Conservation (phyloP, 1,284 basidiomycete species). For the Ganoderma lingzhi region DNA sequence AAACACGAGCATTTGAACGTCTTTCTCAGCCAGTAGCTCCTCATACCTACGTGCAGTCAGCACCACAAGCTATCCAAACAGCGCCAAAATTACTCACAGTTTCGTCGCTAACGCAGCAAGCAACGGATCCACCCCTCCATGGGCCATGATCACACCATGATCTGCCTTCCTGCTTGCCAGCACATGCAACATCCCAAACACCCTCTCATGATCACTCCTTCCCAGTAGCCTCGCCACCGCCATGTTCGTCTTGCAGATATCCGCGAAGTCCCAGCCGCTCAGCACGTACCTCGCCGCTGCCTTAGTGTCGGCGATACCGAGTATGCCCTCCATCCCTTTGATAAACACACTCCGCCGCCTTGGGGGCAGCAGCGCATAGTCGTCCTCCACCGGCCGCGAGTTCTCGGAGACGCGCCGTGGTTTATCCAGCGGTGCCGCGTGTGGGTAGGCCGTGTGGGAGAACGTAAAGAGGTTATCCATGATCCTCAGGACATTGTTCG, state of each 20-base stretch:
- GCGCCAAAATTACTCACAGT: slow-evolving; percentile 36
- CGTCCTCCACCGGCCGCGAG: slow-evolving; percentile 44
- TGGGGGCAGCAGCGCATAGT: slow-evolving; percentile 51
- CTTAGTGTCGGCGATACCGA: slow-evolving; percentile 59
- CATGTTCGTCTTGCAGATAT: slow-evolving; percentile 68
- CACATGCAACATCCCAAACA: slow-evolving; percentile 73
- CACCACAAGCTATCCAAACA: neutral
- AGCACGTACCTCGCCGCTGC: slow-evolving; percentile 76
- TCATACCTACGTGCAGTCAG: slow-evolving; percentile 56
- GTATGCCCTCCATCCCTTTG: slow-evolving; percentile 62
- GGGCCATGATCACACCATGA: slow-evolving; percentile 2
- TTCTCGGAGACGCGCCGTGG: slow-evolving; percentile 46
- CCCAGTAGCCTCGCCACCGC: slow-evolving; percentile 64
- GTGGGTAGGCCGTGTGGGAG: slow-evolving; percentile 42
- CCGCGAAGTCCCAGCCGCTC: slow-evolving; percentile 50
- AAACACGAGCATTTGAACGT: slow-evolving; percentile 87
- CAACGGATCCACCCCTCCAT: slow-evolving; percentile 21
- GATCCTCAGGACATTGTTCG: slow-evolving; percentile 60
- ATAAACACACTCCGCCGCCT: slow-evolving; percentile 63
- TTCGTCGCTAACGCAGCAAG: slow-evolving; percentile 31
- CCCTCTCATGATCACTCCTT: slow-evolving; percentile 75
- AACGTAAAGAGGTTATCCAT: slow-evolving; percentile 79
- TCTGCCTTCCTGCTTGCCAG: slow-evolving; percentile 43
- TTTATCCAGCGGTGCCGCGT: slow-evolving; percentile 33
- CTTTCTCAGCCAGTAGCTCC: slow-evolving; percentile 69